Conservation (phyloP, 768 basidiomycete genomes). For the Leucosporidium scottii region DNA sequence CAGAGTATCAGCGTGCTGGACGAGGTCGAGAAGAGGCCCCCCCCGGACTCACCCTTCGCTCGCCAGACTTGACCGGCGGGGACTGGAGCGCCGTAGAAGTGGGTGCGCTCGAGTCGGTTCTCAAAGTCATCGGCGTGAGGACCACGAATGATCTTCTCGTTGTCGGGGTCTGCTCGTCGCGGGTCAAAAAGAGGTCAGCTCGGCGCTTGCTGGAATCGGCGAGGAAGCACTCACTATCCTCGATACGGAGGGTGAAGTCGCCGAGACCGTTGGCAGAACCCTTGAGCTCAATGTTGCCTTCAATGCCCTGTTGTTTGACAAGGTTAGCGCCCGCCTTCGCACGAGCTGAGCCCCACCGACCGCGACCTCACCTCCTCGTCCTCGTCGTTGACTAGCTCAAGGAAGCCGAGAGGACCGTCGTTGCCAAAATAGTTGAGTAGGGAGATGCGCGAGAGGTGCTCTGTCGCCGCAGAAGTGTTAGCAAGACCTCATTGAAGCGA, state of each 20-base stretch:
- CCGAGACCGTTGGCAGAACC: slow-evolving; percentile 73
- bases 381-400: slow-evolving; percentile 72
- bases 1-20: neutral
- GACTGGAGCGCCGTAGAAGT: slow-evolving; percentile 21
- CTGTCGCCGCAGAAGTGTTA: slow-evolving; percentile 21
- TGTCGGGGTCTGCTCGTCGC: slow-evolving; percentile 12
- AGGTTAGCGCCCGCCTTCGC: neutral
- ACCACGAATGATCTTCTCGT: slow-evolving; percentile 4
- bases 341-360: neutral
- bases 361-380: slow-evolving; percentile 57
- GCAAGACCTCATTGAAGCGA: neutral
- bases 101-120: slow-evolving; percentile 25
- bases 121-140: slow-evolving; percentile 34
- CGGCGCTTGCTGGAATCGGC: too few relatives aligned
- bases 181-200: too few relatives aligned
- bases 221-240: slow-evolving; percentile 54
- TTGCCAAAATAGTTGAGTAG: slow-evolving; percentile 79
- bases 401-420: slow-evolving; percentile 67
- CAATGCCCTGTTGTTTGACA: slow-evolving; percentile 55
- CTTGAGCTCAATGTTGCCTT: slow-evolving; percentile 60
- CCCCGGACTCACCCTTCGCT: slow-evolving; percentile 27
- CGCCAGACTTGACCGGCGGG: slow-evolving; percentile 30
- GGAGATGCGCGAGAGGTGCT: slow-evolving; percentile 57
- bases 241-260: slow-evolving; percentile 69
- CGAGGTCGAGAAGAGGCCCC: neutral